These are phyloP conservation scores for Lithocarpus polystachyus DNA, from an alignment of 306 rosid genomes.

Conservation along the genomic window DNA sequence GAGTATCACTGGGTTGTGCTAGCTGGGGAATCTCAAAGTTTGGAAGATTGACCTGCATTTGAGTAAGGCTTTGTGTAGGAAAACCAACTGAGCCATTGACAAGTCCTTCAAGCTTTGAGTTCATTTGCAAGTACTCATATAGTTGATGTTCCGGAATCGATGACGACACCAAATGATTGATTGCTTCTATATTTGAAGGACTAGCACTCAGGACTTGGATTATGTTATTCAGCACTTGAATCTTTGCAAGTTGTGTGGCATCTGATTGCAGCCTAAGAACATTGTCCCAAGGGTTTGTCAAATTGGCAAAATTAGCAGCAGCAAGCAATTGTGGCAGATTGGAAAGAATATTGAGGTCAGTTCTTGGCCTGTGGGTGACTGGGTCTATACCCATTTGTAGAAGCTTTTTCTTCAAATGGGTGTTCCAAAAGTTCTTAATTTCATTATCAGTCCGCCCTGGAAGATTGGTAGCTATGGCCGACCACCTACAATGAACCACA, in stretches of 20 bases:
- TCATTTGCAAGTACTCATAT: conserved; percentile 31
- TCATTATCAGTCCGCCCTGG: conserved; percentile 87
- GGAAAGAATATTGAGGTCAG: conserved; percentile 42
- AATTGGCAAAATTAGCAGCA: conserved; percentile 34
- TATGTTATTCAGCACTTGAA: conserved; percentile 47
- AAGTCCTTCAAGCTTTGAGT: conserved; percentile 24
- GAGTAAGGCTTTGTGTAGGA: conserved; percentile 18
- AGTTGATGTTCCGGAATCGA: conserved; percentile 24
- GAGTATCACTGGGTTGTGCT: conserved; percentile 1
- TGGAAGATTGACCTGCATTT: conserved; percentile 27
- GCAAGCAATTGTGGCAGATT: conserved; percentile 48
- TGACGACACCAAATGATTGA: conserved; percentile 31
- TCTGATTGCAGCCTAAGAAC: conserved; percentile 36
- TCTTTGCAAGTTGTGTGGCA: conserved; percentile 45
- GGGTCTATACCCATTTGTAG: conserved; percentile 78
- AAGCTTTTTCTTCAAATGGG: conserved; percentile 71
- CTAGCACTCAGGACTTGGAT: conserved; percentile 36
- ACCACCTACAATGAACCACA: conserved; percentile 50
- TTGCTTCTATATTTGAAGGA: conserved; percentile 25
- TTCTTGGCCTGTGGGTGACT: conserved; percentile 61
- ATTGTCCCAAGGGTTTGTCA: conserved; percentile 29
- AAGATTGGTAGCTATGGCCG: conserved; percentile 71
- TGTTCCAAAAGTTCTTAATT: conserved; percentile 85
- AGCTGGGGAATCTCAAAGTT: conserved; percentile 19
- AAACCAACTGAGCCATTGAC: conserved; percentile 21